Conservation (phyloP, 2,329 filamentous ascomycete species). For the Diaporthe vaccinii region DNA sequence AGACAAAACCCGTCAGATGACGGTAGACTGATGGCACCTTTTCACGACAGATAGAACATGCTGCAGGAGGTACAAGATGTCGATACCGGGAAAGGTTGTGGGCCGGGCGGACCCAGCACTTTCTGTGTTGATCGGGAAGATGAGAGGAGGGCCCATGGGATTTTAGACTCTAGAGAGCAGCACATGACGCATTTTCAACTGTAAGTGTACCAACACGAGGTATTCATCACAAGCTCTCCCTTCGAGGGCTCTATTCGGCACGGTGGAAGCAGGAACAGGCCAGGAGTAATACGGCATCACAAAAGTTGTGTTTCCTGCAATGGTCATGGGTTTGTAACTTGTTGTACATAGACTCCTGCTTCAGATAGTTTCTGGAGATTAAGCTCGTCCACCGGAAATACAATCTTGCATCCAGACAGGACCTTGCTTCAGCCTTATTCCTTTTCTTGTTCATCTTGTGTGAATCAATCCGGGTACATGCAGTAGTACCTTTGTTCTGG, state of each 20-base stretch:
- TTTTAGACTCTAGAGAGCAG: conserved; percentile 34
- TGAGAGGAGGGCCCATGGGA: not conserved
- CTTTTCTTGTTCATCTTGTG: not conserved
- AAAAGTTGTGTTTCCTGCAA: conserved; percentile 6
- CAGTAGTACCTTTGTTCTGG: not conserved
- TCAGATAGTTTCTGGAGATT: conserved; percentile 33
- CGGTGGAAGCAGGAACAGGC: not conserved
- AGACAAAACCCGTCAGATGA: conserved; percentile 4
- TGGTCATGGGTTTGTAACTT: conserved; percentile 22
- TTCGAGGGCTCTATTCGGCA: not conserved
- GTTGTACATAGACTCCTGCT: conserved; percentile 44
- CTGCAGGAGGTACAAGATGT: conserved; percentile 3
- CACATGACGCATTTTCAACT: conserved; percentile 22
- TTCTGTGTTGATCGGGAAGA: not conserved
- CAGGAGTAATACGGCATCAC: conserved; percentile 25
- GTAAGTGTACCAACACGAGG: conserved; percentile 32
- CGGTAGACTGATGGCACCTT: not conserved
- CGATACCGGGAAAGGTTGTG: not conserved
- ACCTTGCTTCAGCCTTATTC: not conserved
- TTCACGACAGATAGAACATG: conserved; percentile 19
- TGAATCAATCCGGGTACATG: not conserved
- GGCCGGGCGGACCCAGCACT: not conserved
- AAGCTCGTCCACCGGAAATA: not conserved
- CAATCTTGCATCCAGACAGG: not conserved
- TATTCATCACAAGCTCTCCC: conserved; percentile 6